Conservation (phyloP, 331 rosid species). For the Acacia pycnantha region DNA sequence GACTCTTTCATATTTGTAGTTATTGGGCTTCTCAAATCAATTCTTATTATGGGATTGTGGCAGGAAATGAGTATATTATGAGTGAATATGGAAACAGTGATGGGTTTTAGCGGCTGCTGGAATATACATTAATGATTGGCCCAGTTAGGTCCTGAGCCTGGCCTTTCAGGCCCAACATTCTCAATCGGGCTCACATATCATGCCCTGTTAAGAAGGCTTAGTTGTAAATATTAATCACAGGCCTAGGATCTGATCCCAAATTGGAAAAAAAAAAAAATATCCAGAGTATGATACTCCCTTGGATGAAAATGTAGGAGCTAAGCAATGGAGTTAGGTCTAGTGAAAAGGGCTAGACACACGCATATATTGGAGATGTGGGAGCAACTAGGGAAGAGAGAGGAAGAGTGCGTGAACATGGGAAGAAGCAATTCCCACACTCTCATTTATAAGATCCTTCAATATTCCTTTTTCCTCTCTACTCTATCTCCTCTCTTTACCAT, state of each 20-base stretch:
- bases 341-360: too few species aligned
- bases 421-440: background rate
- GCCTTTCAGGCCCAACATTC: background rate
- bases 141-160: background rate
- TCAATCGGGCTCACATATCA: background rate
- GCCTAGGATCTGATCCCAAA: background rate
- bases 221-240: background rate
- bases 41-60: too few species aligned
- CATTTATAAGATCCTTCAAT: background rate
- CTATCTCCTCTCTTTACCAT: background rate
- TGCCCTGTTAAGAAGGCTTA: background rate
- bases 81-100: background rate
- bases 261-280: too few species aligned
- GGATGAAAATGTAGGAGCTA: too few species aligned
- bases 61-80: too few species aligned
- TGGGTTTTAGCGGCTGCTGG: background rate
- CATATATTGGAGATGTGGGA: background rate
- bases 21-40: background rate
- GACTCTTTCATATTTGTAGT: background rate
- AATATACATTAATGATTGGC: background rate
- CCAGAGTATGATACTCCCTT: too few species aligned
- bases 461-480: background rate
- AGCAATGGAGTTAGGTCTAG: too few species aligned
- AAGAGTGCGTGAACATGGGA: background rate
- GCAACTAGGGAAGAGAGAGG: background rate